Evolutionary conservation across 163 green algal species (phyloP).

Genomic region (Chlamydomonas reinhardtii): DNA sequence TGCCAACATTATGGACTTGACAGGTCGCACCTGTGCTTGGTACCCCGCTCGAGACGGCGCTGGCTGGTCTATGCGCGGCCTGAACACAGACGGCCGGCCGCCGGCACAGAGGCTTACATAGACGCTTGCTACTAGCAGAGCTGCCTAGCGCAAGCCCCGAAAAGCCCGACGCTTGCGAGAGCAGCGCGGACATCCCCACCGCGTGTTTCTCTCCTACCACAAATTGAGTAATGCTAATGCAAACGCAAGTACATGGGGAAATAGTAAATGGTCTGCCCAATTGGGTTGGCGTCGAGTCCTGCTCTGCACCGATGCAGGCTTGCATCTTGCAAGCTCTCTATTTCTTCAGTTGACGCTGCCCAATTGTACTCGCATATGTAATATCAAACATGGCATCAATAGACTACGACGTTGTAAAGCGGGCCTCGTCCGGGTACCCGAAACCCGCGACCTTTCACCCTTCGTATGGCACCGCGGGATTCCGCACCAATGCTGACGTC

Average conservation of each 20-base stretch:
- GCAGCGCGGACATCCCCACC: background rate
- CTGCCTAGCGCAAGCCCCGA: conserved; percentile 14
- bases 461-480: conserved; percentile 92
- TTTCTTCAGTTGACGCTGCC: too few species aligned
- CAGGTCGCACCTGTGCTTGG: background rate
- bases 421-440: conserved; percentile 28
- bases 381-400: background rate
- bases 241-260: too few species aligned
- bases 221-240: too few species aligned
- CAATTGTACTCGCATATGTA: too few species aligned
- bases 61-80: conserved; percentile 15
- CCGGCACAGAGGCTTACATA: background rate
- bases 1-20: too few species aligned
- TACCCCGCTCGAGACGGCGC: conserved; percentile 18
- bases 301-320: too few species aligned
- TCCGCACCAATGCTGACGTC: conserved; percentile 75
- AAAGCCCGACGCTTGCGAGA: background rate
- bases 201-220: too few species aligned
- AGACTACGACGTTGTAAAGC: conserved; percentile 15
- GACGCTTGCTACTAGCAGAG: background rate
- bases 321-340: too few species aligned
- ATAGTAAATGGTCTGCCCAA: too few species aligned
- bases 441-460: conserved; percentile 54
- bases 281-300: too few species aligned
- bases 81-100: background rate